Evolutionary conservation across 306 rosid species (phyloP), one percentile per base, ranked within the genome.

Genomic region (Citrullus amarus): DNA sequence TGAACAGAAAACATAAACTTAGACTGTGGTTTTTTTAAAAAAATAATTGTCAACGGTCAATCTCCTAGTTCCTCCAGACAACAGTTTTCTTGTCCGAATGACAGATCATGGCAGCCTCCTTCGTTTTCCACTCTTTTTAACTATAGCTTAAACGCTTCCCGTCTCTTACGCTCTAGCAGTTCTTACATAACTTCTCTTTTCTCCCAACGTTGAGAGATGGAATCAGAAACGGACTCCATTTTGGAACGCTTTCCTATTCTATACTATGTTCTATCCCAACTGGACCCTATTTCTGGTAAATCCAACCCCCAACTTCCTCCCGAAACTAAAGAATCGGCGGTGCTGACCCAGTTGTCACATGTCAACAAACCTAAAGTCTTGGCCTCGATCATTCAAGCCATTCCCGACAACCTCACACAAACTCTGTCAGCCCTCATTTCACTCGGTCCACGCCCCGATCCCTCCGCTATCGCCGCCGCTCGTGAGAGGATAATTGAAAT

Each of bases 371-470:
- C 79, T 6, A 82, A 79, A 59, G 60, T 94, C 14, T n/a, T 94
- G 15, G 92, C 81, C 11, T 58, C 97, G 22, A 92, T 94, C 95
- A 86, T 86, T 30, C 84, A 82, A 3, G 92, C 90, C 41, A 78
- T 94, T n/a, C 43, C 96, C 20, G 91, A 89, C 32, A 96, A 89
- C 56, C 96, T 94, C 60, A 65, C 94, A 32, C 93, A 90, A 84
- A 79, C 95, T 77, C 92, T 96, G 43, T 84, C 90, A 8, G 88
- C 91, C 15, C 95, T 95, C 20, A 70, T 59, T 2, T 75, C 87
- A 1, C 86, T 95, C 34, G 98, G 98, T 54, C 84, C 84, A 38
- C 85, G 96, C 7, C 97, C 97, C 48, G 91, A 92, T 36, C 97
- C 91, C 77, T 91, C 91, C 78, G 79, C 88, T 43, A 83, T 95